phyloP scores from a whole-genome alignment of 2,329 filamentous ascomycete genomes.

The Aaosphaeria pasadenensis region DNA sequence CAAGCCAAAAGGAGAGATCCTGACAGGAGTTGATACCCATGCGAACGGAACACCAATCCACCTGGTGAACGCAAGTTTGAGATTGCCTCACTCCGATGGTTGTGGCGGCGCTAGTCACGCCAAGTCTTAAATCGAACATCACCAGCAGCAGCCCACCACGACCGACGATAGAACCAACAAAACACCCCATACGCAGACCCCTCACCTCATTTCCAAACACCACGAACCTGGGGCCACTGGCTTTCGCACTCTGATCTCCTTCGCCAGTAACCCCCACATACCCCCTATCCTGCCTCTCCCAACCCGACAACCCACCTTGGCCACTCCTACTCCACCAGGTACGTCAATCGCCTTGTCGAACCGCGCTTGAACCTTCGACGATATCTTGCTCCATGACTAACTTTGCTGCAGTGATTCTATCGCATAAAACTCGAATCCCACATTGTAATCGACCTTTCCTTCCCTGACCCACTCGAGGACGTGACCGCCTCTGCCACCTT shows the following conservation, averaged over 20 bases:
- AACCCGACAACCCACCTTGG: background rate
- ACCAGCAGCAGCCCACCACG: slow-evolving; percentile 13
- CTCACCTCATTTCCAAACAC: slow-evolving; percentile 7
- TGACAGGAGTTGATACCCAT: too few relatives aligned
- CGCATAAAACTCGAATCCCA: too few relatives aligned
- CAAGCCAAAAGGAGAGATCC: too few relatives aligned
- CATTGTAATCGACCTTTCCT: background rate
- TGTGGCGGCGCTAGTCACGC: background rate
- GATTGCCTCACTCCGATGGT: background rate
- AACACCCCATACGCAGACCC: slow-evolving; percentile 18
- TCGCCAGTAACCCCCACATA: slow-evolving; percentile 8
- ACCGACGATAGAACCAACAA: slow-evolving; percentile 12
- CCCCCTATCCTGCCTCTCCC: background rate
- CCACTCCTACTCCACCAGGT: slow-evolving; percentile 19
- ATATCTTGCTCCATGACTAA: background rate
- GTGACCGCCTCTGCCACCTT: slow-evolving; percentile 15
- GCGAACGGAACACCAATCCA: too few relatives aligned
- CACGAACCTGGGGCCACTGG: slow-evolving; percentile 12
- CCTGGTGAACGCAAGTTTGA: too few relatives aligned
- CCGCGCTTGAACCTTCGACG: slow-evolving; percentile 13
- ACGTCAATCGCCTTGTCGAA: slow-evolving; percentile 31
- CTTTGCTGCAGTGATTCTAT: too few relatives aligned
- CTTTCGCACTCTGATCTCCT: slow-evolving; percentile 8
- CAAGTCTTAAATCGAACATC: background rate
- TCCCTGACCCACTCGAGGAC: slow-evolving; percentile 11